phyloP scores from a whole-genome alignment of 164 flowering plant species.

The Umbellularia californica region DNA sequence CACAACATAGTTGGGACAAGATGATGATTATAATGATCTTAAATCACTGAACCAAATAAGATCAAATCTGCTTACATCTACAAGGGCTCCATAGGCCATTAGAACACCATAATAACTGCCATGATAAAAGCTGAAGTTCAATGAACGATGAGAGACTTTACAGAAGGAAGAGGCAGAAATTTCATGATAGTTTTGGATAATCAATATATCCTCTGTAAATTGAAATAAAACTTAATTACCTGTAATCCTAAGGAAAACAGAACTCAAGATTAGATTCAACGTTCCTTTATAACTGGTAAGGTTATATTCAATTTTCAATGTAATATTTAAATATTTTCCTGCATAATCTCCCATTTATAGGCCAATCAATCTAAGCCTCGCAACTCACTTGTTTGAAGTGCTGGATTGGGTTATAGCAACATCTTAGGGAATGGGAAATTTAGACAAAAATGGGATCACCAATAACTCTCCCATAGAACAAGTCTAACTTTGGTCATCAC shows the following conservation, averaged over 20 bases:
- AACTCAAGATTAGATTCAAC: not conserved
- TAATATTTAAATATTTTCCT: too few relatives aligned
- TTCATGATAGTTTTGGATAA: not conserved
- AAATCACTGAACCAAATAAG: conserved; percentile 8
- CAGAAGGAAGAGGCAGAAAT: not conserved
- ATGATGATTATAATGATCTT: not conserved
- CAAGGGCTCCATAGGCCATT: conserved; percentile 76
- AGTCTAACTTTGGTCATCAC: too few relatives aligned
- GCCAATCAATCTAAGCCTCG: not conserved
- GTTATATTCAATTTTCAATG: not conserved
- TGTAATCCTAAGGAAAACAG: not conserved
- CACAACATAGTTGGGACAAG: too few relatives aligned
- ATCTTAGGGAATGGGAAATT: conserved; percentile 61
- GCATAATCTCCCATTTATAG: not conserved
- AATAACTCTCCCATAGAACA: conserved; percentile 68
- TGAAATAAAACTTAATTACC: not conserved
- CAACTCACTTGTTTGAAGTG: conserved; percentile 46
- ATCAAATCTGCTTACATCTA: conserved; percentile 50
- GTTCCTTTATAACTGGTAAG: not conserved
- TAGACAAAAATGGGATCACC: conserved; percentile 74
- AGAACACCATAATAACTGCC: conserved; percentile 78
- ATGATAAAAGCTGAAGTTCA: conserved; percentile 7
- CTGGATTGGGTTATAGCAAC: conserved; percentile 24
- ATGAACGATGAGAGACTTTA: conserved; percentile 6
- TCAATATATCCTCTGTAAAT: not conserved